Base-by-base conservation (phyloP, 2,329 filamentous ascomycete species). In the Botrytis pseudocinerea region DNA sequence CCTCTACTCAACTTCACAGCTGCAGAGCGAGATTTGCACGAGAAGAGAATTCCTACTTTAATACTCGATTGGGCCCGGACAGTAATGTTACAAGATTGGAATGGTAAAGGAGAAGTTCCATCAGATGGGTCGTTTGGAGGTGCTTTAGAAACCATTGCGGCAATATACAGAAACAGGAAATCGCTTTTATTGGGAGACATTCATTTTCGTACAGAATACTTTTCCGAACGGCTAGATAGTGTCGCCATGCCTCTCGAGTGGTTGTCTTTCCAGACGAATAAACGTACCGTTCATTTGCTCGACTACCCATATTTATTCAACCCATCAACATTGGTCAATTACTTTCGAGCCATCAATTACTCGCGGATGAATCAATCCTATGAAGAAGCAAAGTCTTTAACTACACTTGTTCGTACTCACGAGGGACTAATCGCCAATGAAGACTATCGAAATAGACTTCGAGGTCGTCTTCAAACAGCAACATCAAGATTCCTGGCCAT, bases 261-360 rank as follows among this genome's bases (percentile, higher is more conserved):
- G 92, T 82, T 91, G 70, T 85, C 87, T 6, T 90, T 89, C 74
- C 84, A 83, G 3, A 84, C 88, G 0, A 90, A 89, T 46, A 89
- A 86, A 74, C 90, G 90, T 76, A 88, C 85, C 42, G 84, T 91
- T 35, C 94, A 98, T 81, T 84, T 98, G 0, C 84, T 98, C 5
- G 91, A 94, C 73, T 93, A 92, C 76, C 90, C 93, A 0, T 97
- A 92, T 79, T 85, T 98, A 0, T 97, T 98, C 78, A 90, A 87
- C 32, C 87, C 91, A 0, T 86, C 90, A 0, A 89, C 89, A 1
- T 83, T 97, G 4, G 91, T 97, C 4, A 90, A 90, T 0, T 97
- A 94, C 80, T 98, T 98, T 81, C 91, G 95, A 28, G 89, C 93
- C 6, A 91, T 97, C 79, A 98, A 97, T 80, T 94, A 96, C 78